A percentile compares a stretch with the other conserved stretches of the same genome.
Evolutionary conservation across 2,329 filamentous ascomycete species (phyloP).

Genomic region (Sporothrix pallida): DNA sequence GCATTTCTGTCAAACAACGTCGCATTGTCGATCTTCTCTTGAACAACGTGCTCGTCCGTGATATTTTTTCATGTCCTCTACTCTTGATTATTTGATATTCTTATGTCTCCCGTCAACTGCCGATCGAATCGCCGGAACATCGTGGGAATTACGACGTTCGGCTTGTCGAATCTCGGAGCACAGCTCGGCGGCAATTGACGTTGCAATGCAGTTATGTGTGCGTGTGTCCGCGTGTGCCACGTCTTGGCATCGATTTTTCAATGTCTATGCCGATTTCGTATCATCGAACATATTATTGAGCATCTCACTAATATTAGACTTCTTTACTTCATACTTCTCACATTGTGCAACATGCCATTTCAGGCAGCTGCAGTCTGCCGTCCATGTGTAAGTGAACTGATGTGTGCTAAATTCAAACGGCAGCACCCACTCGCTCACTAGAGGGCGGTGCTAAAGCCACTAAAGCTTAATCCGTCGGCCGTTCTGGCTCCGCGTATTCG

Average conservation of each 20-base stretch:
- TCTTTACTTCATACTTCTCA: too few species aligned
- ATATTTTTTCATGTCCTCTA: background rate
- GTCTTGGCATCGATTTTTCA: too few species aligned
- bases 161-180: background rate
- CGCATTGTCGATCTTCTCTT: background rate
- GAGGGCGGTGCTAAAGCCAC: background rate
- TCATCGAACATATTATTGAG: too few species aligned
- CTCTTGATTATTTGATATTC: background rate
- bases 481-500: background rate
- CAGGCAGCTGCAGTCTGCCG: too few species aligned
- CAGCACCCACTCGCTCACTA: background rate
- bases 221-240: background rate
- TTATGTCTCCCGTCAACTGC: background rate
- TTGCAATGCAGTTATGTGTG: conserved; percentile 1
- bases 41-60: background rate
- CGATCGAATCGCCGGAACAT: background rate
- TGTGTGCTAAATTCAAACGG: background rate
- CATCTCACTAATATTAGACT: too few species aligned
- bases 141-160: background rate
- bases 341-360: too few species aligned
- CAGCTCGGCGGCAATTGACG: conserved; percentile 16
- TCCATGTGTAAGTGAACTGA: background rate
- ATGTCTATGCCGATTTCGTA: too few species aligned
- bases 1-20: background rate
- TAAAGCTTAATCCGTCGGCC: conserved; percentile 2